Conservation (phyloP, 495 filamentous ascomycete genomes). For the Neurospora sp. region DNA sequence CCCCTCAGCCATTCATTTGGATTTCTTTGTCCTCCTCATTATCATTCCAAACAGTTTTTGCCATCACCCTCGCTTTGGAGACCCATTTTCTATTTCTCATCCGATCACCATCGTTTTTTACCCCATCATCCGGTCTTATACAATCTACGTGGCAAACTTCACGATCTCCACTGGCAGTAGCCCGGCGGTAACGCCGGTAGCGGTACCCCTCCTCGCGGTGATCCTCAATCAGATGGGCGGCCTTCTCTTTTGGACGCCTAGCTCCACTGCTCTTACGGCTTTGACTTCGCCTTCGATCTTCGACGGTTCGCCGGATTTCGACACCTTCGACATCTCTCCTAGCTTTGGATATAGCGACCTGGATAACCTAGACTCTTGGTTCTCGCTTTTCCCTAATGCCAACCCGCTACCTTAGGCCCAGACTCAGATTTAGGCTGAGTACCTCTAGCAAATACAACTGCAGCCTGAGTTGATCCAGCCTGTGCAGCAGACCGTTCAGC, state of each 20-base stretch:
- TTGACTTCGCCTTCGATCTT: constrained; percentile 73
- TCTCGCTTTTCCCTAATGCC: constrained; percentile 57
- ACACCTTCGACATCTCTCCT: constrained; percentile 70
- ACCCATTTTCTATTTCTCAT: too few relatives aligned
- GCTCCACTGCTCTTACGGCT: constrained; percentile 74
- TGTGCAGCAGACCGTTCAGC: constrained; percentile 1
- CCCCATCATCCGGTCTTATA: too few relatives aligned
- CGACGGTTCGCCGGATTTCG: constrained; percentile 61
- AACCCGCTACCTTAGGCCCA: constrained; percentile 3
- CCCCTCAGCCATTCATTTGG: too few relatives aligned
- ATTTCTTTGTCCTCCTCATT: too few relatives aligned
- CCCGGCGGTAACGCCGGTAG: too few relatives aligned
- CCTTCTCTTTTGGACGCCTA: constrained; percentile 25
- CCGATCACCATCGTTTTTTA: too few relatives aligned
- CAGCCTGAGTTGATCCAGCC: not conserved
- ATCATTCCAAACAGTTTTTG: too few relatives aligned
- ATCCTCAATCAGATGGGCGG: too few relatives aligned
- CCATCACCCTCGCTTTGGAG: too few relatives aligned
- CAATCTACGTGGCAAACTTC: too few relatives aligned
- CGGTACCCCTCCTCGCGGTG: too few relatives aligned
- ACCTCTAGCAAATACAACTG: not conserved
- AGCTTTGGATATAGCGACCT: constrained; percentile 44
- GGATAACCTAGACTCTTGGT: constrained; percentile 43
- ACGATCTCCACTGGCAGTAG: too few relatives aligned
- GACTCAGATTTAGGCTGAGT: not conserved